phyloP scores from a whole-genome alignment of 164 flowering plant genomes.

The Chloranthus sessilifolius region DNA sequence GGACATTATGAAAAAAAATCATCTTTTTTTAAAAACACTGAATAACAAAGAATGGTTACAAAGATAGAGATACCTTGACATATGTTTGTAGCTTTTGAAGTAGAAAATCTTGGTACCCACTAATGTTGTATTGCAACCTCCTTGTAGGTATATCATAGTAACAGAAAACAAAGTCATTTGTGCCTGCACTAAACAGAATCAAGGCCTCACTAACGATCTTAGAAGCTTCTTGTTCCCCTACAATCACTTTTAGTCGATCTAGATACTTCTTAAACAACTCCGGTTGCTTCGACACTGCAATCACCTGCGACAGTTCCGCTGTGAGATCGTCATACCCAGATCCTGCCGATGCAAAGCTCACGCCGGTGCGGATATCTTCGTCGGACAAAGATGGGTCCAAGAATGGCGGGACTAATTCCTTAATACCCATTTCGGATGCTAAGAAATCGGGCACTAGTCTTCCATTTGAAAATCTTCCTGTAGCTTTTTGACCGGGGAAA shows the following conservation, averaged over 20 bases:
- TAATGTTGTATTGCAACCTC: constrained; percentile 14
- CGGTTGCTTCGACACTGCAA: constrained; percentile 35
- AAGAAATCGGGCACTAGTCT: constrained; percentile 43
- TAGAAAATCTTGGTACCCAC: constrained; percentile 41
- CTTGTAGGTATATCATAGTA: constrained; percentile 39
- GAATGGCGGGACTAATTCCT: constrained; percentile 46
- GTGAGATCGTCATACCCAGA: constrained; percentile 53
- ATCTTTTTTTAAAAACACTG: background rate
- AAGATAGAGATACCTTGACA: constrained; percentile 26
- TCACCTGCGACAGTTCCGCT: background rate
- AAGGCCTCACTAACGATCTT: constrained; percentile 26
- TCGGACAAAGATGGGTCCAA: constrained; percentile 32
- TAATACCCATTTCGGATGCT: constrained; percentile 36
- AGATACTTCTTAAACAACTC: constrained; percentile 24
- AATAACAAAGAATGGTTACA: background rate
- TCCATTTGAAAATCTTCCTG: constrained; percentile 64
- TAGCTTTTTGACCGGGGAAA: constrained; percentile 30
- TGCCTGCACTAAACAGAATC: constrained; percentile 46
- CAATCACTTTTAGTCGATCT: constrained; percentile 22
- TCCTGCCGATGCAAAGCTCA: constrained; percentile 56
- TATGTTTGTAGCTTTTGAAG: constrained; percentile 11
- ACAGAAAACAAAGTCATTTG: constrained; percentile 45
- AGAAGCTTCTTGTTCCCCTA: constrained; percentile 33
- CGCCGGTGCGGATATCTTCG: constrained; percentile 35
- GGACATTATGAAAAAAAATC: background rate